phyloP scores from a whole-genome alignment of 805 yeast species.

The Lipomyces starkeyi region DNA sequence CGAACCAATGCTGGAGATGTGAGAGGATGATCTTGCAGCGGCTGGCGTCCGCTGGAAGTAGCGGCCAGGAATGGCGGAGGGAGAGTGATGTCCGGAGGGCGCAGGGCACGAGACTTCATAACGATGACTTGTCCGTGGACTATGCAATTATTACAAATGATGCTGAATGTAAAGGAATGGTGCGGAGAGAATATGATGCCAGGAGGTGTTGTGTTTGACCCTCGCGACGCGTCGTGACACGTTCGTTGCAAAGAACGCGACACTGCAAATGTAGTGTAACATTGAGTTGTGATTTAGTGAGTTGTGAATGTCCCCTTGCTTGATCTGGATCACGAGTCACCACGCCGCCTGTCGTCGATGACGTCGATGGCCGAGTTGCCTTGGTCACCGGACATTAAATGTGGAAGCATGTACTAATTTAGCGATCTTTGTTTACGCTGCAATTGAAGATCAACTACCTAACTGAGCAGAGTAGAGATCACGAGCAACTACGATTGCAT shows the following conservation, averaged over 20 bases:
- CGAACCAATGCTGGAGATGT: conserved; percentile 16
- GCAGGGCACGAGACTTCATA: conserved; percentile 26
- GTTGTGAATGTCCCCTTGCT: too few relatives aligned
- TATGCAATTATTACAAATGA: not conserved
- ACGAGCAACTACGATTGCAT: too few relatives aligned
- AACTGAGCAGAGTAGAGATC: not conserved
- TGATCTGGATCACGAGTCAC: too few relatives aligned
- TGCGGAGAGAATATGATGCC: not conserved
- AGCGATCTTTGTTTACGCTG: not conserved
- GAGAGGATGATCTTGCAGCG: not conserved
- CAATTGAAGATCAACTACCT: not conserved
- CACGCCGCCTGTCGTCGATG: too few relatives aligned
- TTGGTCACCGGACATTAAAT: not conserved
- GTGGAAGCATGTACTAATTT: not conserved
- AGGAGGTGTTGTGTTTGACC: too few relatives aligned
- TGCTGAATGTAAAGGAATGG: not conserved
- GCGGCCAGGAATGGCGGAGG: conserved; percentile 24
- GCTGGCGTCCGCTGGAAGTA: not conserved
- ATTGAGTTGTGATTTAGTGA: too few relatives aligned
- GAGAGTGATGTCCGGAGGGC: conserved; percentile 32
- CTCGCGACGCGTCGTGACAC: too few relatives aligned
- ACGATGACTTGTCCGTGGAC: not conserved
- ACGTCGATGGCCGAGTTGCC: too few relatives aligned
- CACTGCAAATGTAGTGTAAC: too few relatives aligned
- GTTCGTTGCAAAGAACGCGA: too few relatives aligned